Evolutionary conservation across 371 early-diverging fungal genomes (phyloP), one percentile per base, ranked within the genome.

Genomic region (Apophysomyces sp.): DNA sequence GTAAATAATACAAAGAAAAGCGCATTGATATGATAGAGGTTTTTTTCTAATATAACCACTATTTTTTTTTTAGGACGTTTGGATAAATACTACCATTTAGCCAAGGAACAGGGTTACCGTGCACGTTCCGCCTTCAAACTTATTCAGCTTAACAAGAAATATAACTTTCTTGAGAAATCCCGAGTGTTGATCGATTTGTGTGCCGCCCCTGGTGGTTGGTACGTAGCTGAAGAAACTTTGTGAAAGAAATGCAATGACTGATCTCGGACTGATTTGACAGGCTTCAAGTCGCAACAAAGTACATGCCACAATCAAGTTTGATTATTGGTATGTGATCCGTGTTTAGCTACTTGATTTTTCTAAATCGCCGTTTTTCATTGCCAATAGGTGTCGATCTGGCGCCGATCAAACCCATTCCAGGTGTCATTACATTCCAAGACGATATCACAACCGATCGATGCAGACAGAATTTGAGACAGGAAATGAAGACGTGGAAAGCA

Each of bases 111-210:
- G 76, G 99, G 99, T 62, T 99, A 98, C 82, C 92, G 99, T 76
- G 98, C 99, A 56, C 96, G 99, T 86, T 98, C 99, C 39, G 99
- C 99, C 61, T 99, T 98, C 89, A 99, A 99, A 88, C 87, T 99
- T 52, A 96, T 99, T 64, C 99, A 99, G 77, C 85, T 99, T 54
- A 99, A 99, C 87, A 95, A 95, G 77, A 98, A 99, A 77, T 99
- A 93, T 80, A 92, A 92, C 78, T 97, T 99, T 70, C 82, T 99
- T 29, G 92, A 93, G 61, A 89, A 92, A 36, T 80, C 98, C 24
- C 90, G 92, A 67, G 91, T 91, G 57, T 79, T 98, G 37, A 93
- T 99, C 58, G 99, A 99, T 90, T 86, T 99, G 52, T 99, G 99
- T 85, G 99, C 99, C 61, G 99, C 99, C 5, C 99, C 99, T 21